Base-by-base conservation (phyloP, 23 red algal species). In the Gracilaria vermiculophylla region DNA sequence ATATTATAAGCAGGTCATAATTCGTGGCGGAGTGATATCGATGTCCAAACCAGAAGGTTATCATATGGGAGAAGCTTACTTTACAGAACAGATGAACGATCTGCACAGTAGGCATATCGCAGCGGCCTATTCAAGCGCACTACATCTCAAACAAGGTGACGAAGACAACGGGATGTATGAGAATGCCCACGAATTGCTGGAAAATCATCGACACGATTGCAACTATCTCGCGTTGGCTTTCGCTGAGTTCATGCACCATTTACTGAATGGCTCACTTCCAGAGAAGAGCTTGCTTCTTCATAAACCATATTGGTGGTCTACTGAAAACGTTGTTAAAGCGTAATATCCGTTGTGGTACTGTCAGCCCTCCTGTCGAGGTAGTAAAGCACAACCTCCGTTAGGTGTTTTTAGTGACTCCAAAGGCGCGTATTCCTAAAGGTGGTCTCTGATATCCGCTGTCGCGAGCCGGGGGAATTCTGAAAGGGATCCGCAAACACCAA, bases 211-310 rank as follows among this genome's bases (percentile, higher is more conserved):
- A 44, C 29, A 69, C 53, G 86, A 90, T 29, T 62, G 73, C 28
- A 73, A 90, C 34, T 90, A 90, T 42, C 71, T 90, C 39, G 54
- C 86, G n/a, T 37, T 90, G 36, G 32, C 75, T 2, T 90, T 90
- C 39, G 32, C 86, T 23, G 54, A 42, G 20, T 90, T 90, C 29
- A 90, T 80, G 71, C 86, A 90, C 27, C 75, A 56, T n/a, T 80
- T 80, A 53, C 61, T 90, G 55, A 55, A 78, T 67, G 61, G 55
- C 57, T 49, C 80, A 39, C 69, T 62, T 80, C 55, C 74, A 90
- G 23, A 70, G 86, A 42, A 67, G 66, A 53, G 47, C 21, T 32
- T 52, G 86, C 20, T 90, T 90, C 55, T 21, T 90, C 13, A 48
- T 80, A 62, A 78, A 90, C 55, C 73, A 90, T 39, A 90, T 90